Base-by-base conservation (phyloP, 1,284 basidiomycete genomes). In the Exsudoporus floridanus region DNA sequence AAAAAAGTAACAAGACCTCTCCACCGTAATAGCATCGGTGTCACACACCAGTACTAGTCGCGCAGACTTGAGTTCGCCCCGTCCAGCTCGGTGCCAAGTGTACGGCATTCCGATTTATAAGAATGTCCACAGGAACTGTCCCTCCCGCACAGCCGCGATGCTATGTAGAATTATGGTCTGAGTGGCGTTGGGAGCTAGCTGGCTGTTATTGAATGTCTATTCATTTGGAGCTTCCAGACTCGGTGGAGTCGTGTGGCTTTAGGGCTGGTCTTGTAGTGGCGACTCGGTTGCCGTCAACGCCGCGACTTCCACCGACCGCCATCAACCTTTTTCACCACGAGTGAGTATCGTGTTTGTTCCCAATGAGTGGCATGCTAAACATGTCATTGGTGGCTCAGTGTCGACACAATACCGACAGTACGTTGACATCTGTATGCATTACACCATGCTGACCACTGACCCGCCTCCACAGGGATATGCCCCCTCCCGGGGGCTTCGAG, bases 401-500 rank as follows among this genome's bases (percentile, higher is more conserved):
- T 80, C 84, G 53, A 68, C 76, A 45, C 78, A 77, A 35, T 88
- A 80, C 70, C 76, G 81, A 76, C 86, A 88, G 86, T 88, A 66
- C 56, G 84, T 73, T 16, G 39, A 35, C 16, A 8, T 19, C 28
- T 35, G 37, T 14, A 12, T 43, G n/a, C 13, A 50, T 39, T 45
- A 47, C 54, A 12, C 35, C 42, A 37, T 37, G 51, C 21, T 63
- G 54, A 70, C 48, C 34, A 21, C 16, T 42, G 25, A 37, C 47
- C 59, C 53, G 53, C 49, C 41, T 51, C 56, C 60, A 60, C 69
- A 98, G 96, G 75, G 96, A 99, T 71, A 90, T 99, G 84, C 95
- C 95, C 64, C 95, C 96, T 41, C 66, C 85, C 43, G 95, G 94
- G 59, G 96, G 96, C 6, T 99, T 97, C 75, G 92, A 92, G 70